Percentiles rank a stretch among this genome's conserved stretches.
Evolutionary conservation across 1,284 basidiomycete species (phyloP).

Genomic region (Irpex sp.): DNA sequence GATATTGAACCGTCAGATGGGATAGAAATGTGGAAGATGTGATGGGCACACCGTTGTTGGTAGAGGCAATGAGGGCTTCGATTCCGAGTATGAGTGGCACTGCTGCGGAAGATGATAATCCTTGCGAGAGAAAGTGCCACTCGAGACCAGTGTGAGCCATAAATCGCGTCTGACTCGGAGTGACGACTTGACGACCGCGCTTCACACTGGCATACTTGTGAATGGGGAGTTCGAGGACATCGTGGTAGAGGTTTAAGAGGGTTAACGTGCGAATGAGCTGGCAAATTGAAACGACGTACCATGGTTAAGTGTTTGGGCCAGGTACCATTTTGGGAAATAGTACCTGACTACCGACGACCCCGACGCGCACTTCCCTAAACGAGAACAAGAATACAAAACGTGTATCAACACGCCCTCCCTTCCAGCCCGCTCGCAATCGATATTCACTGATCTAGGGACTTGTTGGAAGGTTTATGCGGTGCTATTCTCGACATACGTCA

Average conservation of each 20-base stretch:
- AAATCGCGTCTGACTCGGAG: too few relatives aligned
- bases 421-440: not conserved
- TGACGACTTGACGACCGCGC: not conserved
- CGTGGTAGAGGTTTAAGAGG: not conserved
- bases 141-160: too few relatives aligned
- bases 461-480: not conserved
- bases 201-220: not conserved
- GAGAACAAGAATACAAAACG: not conserved
- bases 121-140: too few relatives aligned
- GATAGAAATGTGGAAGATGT: not conserved
- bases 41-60: not conserved
- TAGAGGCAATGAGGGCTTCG: not conserved
- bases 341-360: not conserved
- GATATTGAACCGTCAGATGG: not conserved
- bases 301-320: not conserved
- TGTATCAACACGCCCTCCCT: not conserved
- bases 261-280: not conserved
- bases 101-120: not conserved
- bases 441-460: not conserved
- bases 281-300: not conserved
- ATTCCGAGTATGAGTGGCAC: not conserved
- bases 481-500: not conserved
- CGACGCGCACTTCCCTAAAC: not conserved
- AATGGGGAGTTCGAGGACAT: not conserved
- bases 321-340: not conserved